Percentiles rank a stretch among this genome's conserved stretches.
These are phyloP conservation scores for Arthrobotrys iridis DNA, from an alignment of 2,329 filamentous ascomycete genomes.

Conservation along the genomic window DNA sequence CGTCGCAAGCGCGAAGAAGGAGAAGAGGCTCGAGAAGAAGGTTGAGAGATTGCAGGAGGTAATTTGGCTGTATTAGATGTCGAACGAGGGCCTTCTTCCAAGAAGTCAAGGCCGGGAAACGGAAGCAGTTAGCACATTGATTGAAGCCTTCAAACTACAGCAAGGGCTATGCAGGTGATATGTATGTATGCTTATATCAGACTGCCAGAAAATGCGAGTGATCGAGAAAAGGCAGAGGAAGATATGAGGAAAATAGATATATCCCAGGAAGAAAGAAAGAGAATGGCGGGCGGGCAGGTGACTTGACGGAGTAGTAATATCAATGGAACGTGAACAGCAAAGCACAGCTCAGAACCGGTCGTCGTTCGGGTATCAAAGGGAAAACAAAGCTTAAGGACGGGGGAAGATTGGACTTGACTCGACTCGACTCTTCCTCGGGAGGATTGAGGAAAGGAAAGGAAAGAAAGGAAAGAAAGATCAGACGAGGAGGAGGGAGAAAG, in stretches of 20 bases:
- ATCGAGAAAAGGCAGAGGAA: conserved; percentile 19
- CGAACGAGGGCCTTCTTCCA: conserved; percentile 26
- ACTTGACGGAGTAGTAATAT: conserved; percentile 16
- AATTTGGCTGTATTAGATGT: conserved; percentile 52
- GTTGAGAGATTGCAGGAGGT: conserved; percentile 44
- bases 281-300: conserved; percentile 34
- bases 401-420: conserved; percentile 28
- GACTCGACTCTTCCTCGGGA: no score
- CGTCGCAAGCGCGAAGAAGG: conserved; percentile 45
- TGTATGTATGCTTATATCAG: conserved; percentile 37
- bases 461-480: conserved; percentile 23
- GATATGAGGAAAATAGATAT: conserved; percentile 1
- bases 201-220: conserved; percentile 27
- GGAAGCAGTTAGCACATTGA: conserved; percentile 52
- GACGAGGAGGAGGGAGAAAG: neutral
- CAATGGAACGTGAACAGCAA: neutral
- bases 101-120: conserved; percentile 35
- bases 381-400: conserved; percentile 13
- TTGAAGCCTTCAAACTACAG: conserved; percentile 30
- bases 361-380: conserved; percentile 52
- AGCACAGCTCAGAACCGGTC: no score
- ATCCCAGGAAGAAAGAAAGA: conserved; percentile 2
- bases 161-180: conserved; percentile 50
- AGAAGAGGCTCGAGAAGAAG: conserved; percentile 50
- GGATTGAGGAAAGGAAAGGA: neutral